Base-by-base conservation (phyloP, 345 rosid species). In the Raphanus sativus region DNA sequence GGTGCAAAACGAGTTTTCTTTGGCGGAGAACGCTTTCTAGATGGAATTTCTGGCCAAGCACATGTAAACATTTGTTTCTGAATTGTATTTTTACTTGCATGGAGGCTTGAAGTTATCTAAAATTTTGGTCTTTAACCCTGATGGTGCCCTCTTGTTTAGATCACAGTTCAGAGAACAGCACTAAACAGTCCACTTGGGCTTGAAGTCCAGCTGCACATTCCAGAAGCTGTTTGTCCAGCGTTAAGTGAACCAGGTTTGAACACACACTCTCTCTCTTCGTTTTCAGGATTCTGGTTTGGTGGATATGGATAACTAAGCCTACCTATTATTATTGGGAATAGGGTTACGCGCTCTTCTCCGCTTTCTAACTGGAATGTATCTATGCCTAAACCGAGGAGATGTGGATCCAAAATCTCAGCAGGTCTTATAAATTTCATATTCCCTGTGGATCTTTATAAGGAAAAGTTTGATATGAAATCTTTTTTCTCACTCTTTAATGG, bases 311-410 rank as follows among this genome's bases (percentile, higher is more conserved):
- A 58, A 33, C 72, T 58, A 64, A 74, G 63, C 17, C 54, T 81
- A 36, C 63, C 24, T 70, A 17, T 32, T 16, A 69, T 79, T 75
- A 30, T 71, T 26, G 83, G 81, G 68, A 62, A 81, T 81, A 95
- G 99, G 99, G 79, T 86, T 95, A 25, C 98, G 98, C 13, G 99
- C 99, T 73, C 91, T 95, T 82, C 93, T 95, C 36, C 98, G 99
- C 77, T 95, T 92, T 85, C 82, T 95, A 78, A 87, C 98, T 24
- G 99, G 99, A 65, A 76, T 92, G 32, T 95, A 95, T 81, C 85
- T 92, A 74, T 92, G 99, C 64, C 92, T 95, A 65, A 92, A 95
- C 80, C 86, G 97, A 81, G 98, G 94, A 81, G 99, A 92, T 81
- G 91, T 92, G 77, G 97, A 91, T 84, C 85, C 84, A 82, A 90